phyloP scores from a whole-genome alignment of 768 basidiomycete genomes.

The Xanthoconium stramineum region DNA sequence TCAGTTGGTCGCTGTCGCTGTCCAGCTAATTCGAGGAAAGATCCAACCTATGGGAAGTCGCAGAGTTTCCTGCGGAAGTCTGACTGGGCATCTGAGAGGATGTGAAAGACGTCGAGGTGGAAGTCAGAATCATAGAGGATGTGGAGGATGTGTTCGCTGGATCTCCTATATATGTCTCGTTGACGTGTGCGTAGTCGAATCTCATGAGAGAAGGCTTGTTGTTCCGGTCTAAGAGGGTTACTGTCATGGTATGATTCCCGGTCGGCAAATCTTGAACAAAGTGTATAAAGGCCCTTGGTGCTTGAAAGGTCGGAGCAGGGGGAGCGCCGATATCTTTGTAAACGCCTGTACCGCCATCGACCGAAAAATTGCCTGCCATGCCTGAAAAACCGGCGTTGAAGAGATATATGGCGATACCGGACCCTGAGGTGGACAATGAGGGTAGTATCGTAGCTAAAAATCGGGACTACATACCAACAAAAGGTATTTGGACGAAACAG shows the following conservation, averaged over 20 bases:
- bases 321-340: slow-evolving; percentile 7
- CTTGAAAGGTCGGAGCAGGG: slow-evolving; percentile 14
- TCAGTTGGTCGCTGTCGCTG: too few relatives aligned
- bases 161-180: too few relatives aligned
- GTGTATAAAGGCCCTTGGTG: slow-evolving; percentile 20
- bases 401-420: too few relatives aligned
- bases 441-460: not conserved
- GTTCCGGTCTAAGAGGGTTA: slow-evolving; percentile 13
- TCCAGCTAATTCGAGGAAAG: not conserved
- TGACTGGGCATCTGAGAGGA: slow-evolving; percentile 1
- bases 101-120: not conserved
- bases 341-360: not conserved
- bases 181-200: slow-evolving; percentile 27
- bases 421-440: slow-evolving; percentile 8
- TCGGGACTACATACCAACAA: not conserved
- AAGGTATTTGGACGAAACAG: too few relatives aligned
- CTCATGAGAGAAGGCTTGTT: slow-evolving; percentile 17
- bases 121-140: not conserved
- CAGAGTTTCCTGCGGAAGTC: not conserved
- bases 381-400: too few relatives aligned
- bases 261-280: slow-evolving; percentile 14
- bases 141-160: slow-evolving; percentile 1
- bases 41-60: slow-evolving; percentile 9
- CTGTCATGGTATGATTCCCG: slow-evolving; percentile 18
- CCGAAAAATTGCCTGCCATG: too few relatives aligned